These are phyloP conservation scores for Cytospora paraplurivora DNA, from an alignment of 2,329 filamentous ascomycete species.

Conservation along the genomic window DNA sequence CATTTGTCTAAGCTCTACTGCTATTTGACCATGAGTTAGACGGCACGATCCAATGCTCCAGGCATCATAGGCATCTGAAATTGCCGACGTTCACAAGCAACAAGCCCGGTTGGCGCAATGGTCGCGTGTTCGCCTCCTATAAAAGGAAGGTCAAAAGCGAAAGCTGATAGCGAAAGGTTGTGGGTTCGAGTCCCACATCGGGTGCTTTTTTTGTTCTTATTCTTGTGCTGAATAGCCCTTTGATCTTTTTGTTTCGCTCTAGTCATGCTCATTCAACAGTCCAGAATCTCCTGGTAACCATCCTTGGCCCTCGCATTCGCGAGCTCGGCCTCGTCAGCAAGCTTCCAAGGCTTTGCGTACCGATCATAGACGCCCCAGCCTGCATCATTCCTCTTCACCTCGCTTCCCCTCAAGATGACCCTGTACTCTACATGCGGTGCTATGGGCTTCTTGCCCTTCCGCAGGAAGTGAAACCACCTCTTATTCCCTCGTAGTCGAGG, in stretches of 20 bases:
- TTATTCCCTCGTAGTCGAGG: not conserved
- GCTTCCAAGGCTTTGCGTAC: slow-evolving; percentile 30
- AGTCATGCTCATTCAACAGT: not conserved
- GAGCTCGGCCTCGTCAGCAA: slow-evolving; percentile 25
- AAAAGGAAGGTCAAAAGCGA: not conserved
- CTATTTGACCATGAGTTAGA: too few species aligned
- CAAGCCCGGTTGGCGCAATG: slow-evolving; percentile 12
- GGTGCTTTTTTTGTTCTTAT: not conserved
- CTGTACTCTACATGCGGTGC: slow-evolving; percentile 30
- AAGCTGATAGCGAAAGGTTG: not conserved
- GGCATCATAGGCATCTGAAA: too few species aligned
- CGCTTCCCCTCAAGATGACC: slow-evolving; percentile 30
- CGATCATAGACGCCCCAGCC: slow-evolving; percentile 31
- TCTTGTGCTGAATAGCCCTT: too few species aligned
- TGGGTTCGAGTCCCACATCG: slow-evolving; percentile 19
- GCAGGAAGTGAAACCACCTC: slow-evolving; percentile 1
- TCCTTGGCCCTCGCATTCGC: slow-evolving; percentile 9
- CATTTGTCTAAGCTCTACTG: too few species aligned
- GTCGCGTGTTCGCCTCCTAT: slow-evolving; percentile 17
- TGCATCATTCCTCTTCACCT: slow-evolving; percentile 26
- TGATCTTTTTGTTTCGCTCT: not conserved
- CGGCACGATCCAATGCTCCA: too few species aligned
- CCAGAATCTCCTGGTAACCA: slow-evolving; percentile 9
- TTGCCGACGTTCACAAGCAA: not conserved
- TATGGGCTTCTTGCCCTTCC: slow-evolving; percentile 1